Conservation (phyloP, 1,284 basidiomycete genomes). For the Cutaneotrichosporon dermatis region DNA sequence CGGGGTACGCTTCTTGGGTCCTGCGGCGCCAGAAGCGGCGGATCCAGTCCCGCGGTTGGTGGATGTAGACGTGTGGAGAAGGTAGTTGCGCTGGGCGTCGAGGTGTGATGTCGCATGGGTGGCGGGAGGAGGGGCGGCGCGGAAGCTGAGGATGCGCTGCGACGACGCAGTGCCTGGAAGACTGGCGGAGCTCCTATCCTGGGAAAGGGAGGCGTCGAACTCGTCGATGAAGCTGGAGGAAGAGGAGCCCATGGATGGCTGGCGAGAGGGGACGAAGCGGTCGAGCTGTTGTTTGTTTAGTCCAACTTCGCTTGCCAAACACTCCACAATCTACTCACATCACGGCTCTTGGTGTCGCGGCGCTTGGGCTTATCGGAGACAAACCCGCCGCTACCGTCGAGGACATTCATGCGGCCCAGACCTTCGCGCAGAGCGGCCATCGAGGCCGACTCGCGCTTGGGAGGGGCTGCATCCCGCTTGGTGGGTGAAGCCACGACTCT, state of each 20-base stretch:
- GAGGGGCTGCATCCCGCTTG: no score
- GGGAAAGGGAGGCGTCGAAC: no score
- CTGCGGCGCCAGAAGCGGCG: constrained; percentile 15
- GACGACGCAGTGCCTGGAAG: no score
- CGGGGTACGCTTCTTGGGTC: constrained; percentile 31
- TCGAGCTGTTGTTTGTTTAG: constrained; percentile 33
- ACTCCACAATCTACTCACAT: not conserved
- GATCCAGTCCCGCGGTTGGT: constrained; percentile 27
- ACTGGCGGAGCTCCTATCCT: constrained; percentile 4
- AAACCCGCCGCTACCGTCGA: constrained; percentile 24
- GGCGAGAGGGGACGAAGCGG: constrained; percentile 47
- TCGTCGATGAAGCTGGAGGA: constrained; percentile 30
- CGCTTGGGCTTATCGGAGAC: constrained; percentile 9
- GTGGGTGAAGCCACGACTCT: no score
- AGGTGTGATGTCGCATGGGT: constrained; percentile 45
- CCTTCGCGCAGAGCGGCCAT: constrained; percentile 35
- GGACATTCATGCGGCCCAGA: constrained; percentile 42
- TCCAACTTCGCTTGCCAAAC: not conserved
- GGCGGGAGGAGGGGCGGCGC: constrained; percentile 41
- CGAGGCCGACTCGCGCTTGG: constrained; percentile 9
- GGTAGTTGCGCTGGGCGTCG: constrained; percentile 42
- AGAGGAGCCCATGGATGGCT: constrained; percentile 29
- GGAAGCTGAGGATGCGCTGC: constrained; percentile 43
- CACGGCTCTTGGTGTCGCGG: constrained; percentile 8
- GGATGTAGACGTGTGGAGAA: constrained; percentile 31